Base-by-base conservation (phyloP, 371 early-diverging fungal species). In the Mortierella sp. region DNA sequence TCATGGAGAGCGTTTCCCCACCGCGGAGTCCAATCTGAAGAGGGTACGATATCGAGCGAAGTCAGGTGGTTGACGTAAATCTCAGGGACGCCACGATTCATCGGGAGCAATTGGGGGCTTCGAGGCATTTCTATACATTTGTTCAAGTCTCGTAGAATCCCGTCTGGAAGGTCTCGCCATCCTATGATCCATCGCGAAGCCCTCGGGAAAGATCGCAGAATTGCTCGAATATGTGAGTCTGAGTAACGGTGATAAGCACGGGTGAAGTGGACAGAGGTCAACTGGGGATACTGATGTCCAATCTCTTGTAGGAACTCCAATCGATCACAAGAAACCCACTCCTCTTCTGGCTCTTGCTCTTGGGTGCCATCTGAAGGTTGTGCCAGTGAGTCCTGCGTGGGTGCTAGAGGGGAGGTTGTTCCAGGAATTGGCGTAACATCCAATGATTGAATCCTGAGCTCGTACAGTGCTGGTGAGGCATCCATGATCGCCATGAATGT, bases 1-100 rank as follows among this genome's bases (percentile, higher is more conserved):
- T 67, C 64, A 51, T 72, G 72, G 9, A 77, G 60, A 0, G 64
- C 70, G 24, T 77, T 67, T 12, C 72, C 77, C 71, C 67, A 67
- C 1, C 59, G 67, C 24, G 72, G 72, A 12, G 67, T 63, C 67
- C 67, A 77, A 26, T 72, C 61, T 3, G 45, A n/a, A 28, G 64
- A 62, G 8, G 58, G 72, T 5, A 72, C 47, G 12, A 77, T 72
- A 49, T 71, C 72, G 26, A 77, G 68, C 0, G 77, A 63, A 11
- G 77, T 77, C 55, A 77, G 35, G 18, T 62, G 59, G 26, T 68
- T 72, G 16, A 37, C 35, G 51, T 70, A 70, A 1, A 66, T 28
- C 35, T 12, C 3, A 24, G 37, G 24, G 26, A 5, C 20, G 20
- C 49, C 20, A 47, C 20, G 20, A 5, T 14, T 20, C 14, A 5